Conservation (phyloP, 148 eudicot species). For the Persicaria maculosa region DNA sequence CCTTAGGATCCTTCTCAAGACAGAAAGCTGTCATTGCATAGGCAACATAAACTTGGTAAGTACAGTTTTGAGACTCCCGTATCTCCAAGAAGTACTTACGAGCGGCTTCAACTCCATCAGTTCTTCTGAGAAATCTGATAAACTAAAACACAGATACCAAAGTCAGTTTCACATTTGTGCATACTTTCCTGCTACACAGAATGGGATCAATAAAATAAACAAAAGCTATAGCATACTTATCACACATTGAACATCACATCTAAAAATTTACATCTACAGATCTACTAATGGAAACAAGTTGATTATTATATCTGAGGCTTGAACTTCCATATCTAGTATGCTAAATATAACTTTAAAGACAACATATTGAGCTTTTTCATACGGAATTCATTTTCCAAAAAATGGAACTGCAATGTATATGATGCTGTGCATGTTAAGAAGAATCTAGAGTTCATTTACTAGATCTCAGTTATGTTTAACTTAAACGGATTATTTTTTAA, state of each 20-base stretch:
- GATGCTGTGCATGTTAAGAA: neutral
- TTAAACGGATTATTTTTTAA: neutral
- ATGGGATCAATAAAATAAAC: neutral
- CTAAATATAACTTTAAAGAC: neutral
- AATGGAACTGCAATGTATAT: neutral
- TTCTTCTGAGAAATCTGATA: slow-evolving; percentile 93
- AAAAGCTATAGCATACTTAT: slow-evolving; percentile 2
- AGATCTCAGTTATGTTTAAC: neutral
- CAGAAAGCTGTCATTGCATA: slow-evolving; percentile 97
- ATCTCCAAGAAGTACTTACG: slow-evolving; percentile 87
- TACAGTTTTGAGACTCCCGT: slow-evolving; percentile 86
- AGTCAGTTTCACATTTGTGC: slow-evolving; percentile 12
- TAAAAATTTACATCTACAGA: slow-evolving; percentile 2
- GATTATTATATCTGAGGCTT: neutral
- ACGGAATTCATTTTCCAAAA: neutral
- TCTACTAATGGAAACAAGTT: neutral
- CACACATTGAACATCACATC: neutral
- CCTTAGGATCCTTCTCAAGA: slow-evolving; percentile 97
- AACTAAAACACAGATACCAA: slow-evolving; percentile 54
- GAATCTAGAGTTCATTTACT: neutral
- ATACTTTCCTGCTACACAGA: slow-evolving; percentile 1
- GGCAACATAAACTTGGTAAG: slow-evolving; percentile 92
- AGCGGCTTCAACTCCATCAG: slow-evolving; percentile 96
- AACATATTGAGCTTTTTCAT: neutral
- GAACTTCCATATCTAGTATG: neutral